These are phyloP conservation scores for Penicillium daleae DNA, from an alignment of 495 filamentous ascomycete genomes.

Conservation along the genomic window DNA sequence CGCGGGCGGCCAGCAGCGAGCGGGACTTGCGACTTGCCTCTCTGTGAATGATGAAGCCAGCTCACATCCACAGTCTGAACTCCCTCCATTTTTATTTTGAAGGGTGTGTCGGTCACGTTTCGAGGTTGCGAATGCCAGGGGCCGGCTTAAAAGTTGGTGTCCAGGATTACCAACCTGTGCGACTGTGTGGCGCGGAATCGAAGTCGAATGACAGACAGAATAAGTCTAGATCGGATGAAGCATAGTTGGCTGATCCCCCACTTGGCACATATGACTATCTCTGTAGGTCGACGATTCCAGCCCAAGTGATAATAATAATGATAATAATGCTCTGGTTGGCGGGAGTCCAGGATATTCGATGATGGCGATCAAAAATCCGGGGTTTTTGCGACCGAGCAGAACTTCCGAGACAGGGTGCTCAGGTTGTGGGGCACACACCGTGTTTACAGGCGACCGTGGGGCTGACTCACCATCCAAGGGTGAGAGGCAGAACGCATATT, in stretches of 20 bases:
- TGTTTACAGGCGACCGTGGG: constrained; percentile 15
- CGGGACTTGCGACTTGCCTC: constrained; percentile 49
- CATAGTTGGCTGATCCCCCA: constrained; percentile 36
- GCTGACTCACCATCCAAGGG: constrained; percentile 4
- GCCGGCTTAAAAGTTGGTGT: neutral
- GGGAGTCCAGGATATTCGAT: constrained; percentile 11
- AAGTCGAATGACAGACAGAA: constrained; percentile 30
- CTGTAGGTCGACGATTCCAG: neutral
- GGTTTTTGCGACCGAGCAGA: constrained; percentile 24
- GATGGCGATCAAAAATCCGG: constrained; percentile 12
- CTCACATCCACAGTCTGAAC: constrained; percentile 70
- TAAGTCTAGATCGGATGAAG: constrained; percentile 32
- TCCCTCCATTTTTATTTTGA: constrained; percentile 59
- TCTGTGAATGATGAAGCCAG: constrained; percentile 70
- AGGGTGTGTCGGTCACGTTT: neutral
- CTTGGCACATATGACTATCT: constrained; percentile 15
- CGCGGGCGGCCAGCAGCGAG: neutral
- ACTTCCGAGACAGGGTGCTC: neutral
- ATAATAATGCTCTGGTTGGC: constrained; percentile 12
- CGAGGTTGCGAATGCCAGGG: neutral
- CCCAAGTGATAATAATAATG: too few species aligned
- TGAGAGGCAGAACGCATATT: constrained; percentile 2
- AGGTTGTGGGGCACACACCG: constrained; percentile 8
- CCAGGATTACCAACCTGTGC: constrained; percentile 22
- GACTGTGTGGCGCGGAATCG: constrained; percentile 31